phyloP scores from a whole-genome alignment of 768 basidiomycete species.

The Russula griseocarnosa region DNA sequence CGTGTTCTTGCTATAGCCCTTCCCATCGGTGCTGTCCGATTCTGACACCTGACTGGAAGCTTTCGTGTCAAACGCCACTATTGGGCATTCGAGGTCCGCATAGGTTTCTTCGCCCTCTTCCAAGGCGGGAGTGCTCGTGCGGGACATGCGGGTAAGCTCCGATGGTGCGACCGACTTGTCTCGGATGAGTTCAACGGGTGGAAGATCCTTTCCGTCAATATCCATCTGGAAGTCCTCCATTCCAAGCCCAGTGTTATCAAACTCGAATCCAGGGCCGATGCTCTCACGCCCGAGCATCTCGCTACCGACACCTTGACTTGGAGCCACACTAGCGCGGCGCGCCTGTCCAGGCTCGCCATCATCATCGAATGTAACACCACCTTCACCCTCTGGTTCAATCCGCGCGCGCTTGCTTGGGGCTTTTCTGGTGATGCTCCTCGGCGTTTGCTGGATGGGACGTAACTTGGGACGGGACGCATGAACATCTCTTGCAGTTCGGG shows the following conservation, averaged over 20 bases:
- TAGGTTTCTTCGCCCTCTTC: conserved; percentile 66
- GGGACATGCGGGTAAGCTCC: conserved; percentile 55
- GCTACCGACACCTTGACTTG: conserved; percentile 51
- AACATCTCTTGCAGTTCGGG: conserved; percentile 83
- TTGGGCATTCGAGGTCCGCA: conserved; percentile 68
- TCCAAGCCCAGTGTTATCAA: conserved; percentile 51
- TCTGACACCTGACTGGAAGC: conserved; percentile 46
- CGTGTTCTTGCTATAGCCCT: conserved; percentile 86
- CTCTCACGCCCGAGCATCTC: conserved; percentile 47
- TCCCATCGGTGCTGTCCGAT: conserved; percentile 44
- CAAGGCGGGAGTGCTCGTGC: conserved; percentile 60
- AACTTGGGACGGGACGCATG: conserved; percentile 59
- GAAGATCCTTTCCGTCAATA: conserved; percentile 48
- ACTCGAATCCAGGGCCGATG: conserved; percentile 44
- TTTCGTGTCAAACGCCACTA: conserved; percentile 75
- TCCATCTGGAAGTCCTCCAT: conserved; percentile 75
- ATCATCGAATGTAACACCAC: conserved; percentile 30
- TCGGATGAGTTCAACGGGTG: conserved; percentile 38
- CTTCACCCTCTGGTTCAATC: conserved; percentile 42
- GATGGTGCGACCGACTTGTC: conserved; percentile 52
- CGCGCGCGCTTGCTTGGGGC: conserved; percentile 57
- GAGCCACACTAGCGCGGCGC: conserved; percentile 65
- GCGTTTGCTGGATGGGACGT: conserved; percentile 52
- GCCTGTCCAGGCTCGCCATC: conserved; percentile 70
- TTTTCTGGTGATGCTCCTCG: conserved; percentile 54